phyloP scores from a whole-genome alignment of 345 rosid genomes.

The Clarkia xantiana region DNA sequence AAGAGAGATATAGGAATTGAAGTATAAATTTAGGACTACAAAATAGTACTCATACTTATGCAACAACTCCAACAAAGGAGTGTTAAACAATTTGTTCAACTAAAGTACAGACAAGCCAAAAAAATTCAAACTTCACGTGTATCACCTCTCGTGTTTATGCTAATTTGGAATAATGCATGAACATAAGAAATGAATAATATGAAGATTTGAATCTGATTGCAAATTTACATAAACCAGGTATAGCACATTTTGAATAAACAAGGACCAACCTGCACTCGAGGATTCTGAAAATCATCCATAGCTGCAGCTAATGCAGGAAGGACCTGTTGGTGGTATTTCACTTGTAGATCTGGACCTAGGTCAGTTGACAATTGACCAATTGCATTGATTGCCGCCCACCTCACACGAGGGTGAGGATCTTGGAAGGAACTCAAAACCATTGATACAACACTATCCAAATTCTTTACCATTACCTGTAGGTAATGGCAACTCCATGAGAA shows the following conservation, averaged over 20 bases:
- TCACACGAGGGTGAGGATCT: constrained; percentile 87
- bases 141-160: too few species aligned
- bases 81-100: too few species aligned
- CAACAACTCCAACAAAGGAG: too few species aligned
- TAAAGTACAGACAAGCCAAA: too few species aligned
- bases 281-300: constrained; percentile 97
- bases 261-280: constrained; percentile 79
- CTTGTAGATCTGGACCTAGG: constrained; percentile 98
- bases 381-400: constrained; percentile 99
- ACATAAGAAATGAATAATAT: too few species aligned
- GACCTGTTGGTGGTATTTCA: constrained; percentile 68
- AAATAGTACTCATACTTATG: too few species aligned
- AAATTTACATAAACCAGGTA: background rate
- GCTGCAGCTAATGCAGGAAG: constrained; percentile 78
- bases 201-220: too few species aligned
- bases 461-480: constrained; percentile 77
- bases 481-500: background rate
- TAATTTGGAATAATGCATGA: too few species aligned
- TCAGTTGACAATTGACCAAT: constrained; percentile 96
- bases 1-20: too few species aligned
- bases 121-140: too few species aligned
- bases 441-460: constrained; percentile 68
- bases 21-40: too few species aligned
- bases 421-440: constrained; percentile 80
- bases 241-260: background rate